Evolutionary conservation across 2,329 filamentous ascomycete genomes (phyloP).

Genomic region (Didymella pomorum): DNA sequence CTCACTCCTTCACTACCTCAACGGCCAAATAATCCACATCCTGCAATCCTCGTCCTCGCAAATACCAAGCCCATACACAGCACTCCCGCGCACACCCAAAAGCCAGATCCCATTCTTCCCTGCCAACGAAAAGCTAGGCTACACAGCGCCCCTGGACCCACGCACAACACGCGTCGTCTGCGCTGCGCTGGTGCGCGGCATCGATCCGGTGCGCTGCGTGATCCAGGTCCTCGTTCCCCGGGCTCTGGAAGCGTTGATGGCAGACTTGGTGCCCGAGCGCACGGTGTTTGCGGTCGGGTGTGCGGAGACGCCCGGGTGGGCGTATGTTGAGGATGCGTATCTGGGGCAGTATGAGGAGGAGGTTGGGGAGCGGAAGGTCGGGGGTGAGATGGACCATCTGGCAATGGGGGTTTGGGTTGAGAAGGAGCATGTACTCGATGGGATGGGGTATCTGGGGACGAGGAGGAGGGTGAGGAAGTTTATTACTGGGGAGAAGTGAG

Average conservation of each 20-base stretch:
- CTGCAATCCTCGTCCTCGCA: conserved; percentile 65
- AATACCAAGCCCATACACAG: conserved; percentile 27
- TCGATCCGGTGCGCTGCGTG: conserved; percentile 63
- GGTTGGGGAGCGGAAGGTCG: conserved; percentile 19
- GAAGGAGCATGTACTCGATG: conserved; percentile 25
- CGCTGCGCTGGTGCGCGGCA: conserved; percentile 73
- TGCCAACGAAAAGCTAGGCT: conserved; percentile 55
- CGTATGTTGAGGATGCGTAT: conserved; percentile 45
- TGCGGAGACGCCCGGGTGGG: conserved; percentile 46
- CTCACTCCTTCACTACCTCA: conserved; percentile 70
- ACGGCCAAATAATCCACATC: conserved; percentile 74
- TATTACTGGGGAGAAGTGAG: conserved; percentile 9
- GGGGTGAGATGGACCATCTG: too few relatives aligned
- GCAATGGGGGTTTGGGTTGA: conserved; percentile 36
- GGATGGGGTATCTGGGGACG: conserved; percentile 44
- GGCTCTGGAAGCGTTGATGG: conserved; percentile 36
- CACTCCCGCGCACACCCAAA: conserved; percentile 53
- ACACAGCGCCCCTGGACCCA: conserved; percentile 63
- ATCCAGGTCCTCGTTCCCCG: conserved; percentile 74
- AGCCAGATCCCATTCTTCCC: conserved; percentile 70
- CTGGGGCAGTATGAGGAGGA: conserved; percentile 13
- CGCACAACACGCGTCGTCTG: conserved; percentile 67
- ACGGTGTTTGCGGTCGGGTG: conserved; percentile 46
- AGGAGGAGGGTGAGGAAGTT: conserved; percentile 45
- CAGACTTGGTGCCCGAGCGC: conserved; percentile 32